Percentiles rank a stretch among this genome's conserved stretches.
Evolutionary conservation across 768 basidiomycete genomes (phyloP).

Genomic region (Tricholoma bakamatsutake): DNA sequence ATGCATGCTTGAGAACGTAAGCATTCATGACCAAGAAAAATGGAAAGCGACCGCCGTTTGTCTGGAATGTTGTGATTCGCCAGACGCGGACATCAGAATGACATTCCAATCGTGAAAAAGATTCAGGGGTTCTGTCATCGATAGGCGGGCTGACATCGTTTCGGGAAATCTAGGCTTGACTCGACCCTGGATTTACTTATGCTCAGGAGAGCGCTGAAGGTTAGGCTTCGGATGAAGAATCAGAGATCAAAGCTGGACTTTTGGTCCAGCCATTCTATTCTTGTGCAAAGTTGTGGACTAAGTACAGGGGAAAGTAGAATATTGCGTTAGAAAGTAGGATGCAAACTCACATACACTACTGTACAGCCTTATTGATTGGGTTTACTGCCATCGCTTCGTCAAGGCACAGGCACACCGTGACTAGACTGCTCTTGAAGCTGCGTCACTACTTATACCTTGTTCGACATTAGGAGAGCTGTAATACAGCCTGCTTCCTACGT

Average conservation of each 20-base stretch:
- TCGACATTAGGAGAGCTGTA: conserved; percentile 48
- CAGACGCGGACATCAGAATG: conserved; percentile 1
- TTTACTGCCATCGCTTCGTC: background rate
- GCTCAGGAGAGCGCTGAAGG: background rate
- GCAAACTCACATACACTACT: background rate
- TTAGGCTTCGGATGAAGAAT: conserved; percentile 3
- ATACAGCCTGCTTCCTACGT: conserved; percentile 84
- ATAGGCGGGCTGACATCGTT: background rate
- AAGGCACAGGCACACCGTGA: background rate
- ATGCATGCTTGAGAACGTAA: conserved; percentile 1
- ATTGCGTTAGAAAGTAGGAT: background rate
- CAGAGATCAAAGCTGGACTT: background rate
- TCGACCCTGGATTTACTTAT: background rate
- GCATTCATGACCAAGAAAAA: background rate
- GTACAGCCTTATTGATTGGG: background rate
- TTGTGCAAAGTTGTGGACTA: background rate
- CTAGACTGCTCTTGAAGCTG: background rate
- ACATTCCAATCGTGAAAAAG: background rate
- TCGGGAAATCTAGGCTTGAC: background rate
- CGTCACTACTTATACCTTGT: background rate
- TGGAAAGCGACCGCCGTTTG: conserved; percentile 1
- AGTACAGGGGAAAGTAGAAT: conserved; percentile 1
- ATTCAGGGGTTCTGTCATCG: background rate
- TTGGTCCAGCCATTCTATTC: background rate
- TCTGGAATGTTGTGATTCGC: background rate